These are phyloP conservation scores for Linanthus parryae DNA, from an alignment of 148 eudicot species.

Conservation along the genomic window DNA sequence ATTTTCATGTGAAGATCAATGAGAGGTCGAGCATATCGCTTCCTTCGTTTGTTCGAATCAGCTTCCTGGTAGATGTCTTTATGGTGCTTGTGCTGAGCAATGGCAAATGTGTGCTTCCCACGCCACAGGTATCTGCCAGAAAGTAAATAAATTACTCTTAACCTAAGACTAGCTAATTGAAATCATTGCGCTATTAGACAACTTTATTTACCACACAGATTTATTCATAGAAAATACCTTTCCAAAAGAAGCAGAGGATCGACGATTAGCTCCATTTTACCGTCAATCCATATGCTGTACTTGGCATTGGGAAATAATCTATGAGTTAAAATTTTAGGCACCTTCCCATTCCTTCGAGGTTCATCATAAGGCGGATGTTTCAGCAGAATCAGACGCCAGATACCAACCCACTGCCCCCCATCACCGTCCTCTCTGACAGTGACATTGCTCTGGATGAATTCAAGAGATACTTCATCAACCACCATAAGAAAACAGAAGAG, in stretches of 20 bases:
- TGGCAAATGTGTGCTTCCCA: constrained; percentile 85
- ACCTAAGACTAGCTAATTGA: too few relatives aligned
- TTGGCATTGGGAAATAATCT: constrained; percentile 83
- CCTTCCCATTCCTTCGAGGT: constrained; percentile 93
- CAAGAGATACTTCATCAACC: constrained; percentile 76
- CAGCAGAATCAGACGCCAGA: constrained; percentile 84
- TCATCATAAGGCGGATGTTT: constrained; percentile 93
- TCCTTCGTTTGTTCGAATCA: constrained; percentile 95
- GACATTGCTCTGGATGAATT: constrained; percentile 72
- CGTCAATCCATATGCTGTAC: constrained; percentile 99
- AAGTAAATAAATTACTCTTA: background rate
- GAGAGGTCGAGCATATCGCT: constrained; percentile 93
- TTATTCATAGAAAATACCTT: constrained; percentile 53
- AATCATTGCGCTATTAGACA: too few relatives aligned
- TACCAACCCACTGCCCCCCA: constrained; percentile 91
- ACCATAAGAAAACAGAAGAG: constrained; percentile 96
- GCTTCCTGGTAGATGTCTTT: constrained; percentile 88
- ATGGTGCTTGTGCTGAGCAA: constrained; percentile 98
- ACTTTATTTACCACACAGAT: too few relatives aligned
- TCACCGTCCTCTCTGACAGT: constrained; percentile 62
- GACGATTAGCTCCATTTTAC: constrained; percentile 96
- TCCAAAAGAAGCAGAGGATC: constrained; percentile 90
- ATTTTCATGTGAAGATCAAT: constrained; percentile 95
- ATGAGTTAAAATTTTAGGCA: constrained; percentile 87
- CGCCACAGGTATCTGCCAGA: constrained; percentile 87